A percentile compares a stretch with the other conserved stretches of the same genome.
Conservation (phyloP, 371 early-diverging fungal genomes). For the Haplosporangium sp. region DNA sequence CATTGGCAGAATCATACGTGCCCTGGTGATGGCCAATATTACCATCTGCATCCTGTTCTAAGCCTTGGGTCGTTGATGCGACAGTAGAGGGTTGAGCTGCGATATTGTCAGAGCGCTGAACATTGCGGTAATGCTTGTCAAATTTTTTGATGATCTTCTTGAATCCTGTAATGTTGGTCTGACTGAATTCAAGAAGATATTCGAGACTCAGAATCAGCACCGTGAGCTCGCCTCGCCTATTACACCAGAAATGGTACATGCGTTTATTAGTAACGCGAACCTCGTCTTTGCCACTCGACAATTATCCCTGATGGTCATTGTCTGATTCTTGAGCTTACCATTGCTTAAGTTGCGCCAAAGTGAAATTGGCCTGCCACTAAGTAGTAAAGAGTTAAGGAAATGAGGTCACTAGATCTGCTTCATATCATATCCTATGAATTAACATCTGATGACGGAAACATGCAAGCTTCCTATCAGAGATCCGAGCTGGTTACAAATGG, state of each 20-base stretch:
- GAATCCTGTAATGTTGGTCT: slow-evolving; percentile 69
- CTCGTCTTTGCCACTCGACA: neutral
- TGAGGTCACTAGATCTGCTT: neutral
- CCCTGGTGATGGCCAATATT: neutral
- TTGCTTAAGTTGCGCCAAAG: slow-evolving; percentile 51
- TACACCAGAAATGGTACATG: neutral
- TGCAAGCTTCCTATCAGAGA: neutral
- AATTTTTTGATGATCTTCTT: slow-evolving; percentile 74
- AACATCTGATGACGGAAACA: too few species aligned
- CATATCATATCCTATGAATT: neutral
- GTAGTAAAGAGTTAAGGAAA: neutral
- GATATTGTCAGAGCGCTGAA: neutral
- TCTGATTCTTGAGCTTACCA: slow-evolving; percentile 55
- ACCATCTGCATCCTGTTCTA: slow-evolving; percentile 10
- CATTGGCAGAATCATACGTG: slow-evolving; percentile 1
- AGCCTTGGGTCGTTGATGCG: slow-evolving; percentile 9
- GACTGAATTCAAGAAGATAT: slow-evolving; percentile 65
- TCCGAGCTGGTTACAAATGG: too few species aligned
- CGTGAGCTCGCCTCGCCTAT: slow-evolving; percentile 58
- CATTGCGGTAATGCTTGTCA: slow-evolving; percentile 59
- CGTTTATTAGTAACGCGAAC: too few species aligned
- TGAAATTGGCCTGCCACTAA: slow-evolving; percentile 61
- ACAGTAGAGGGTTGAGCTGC: slow-evolving; percentile 13
- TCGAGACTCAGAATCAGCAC: slow-evolving; percentile 63
- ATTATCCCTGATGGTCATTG: neutral